Percentiles rank a stretch among this genome's conserved stretches.
phyloP scores from a whole-genome alignment of 257 asterid species.

The Plantago ovata region DNA sequence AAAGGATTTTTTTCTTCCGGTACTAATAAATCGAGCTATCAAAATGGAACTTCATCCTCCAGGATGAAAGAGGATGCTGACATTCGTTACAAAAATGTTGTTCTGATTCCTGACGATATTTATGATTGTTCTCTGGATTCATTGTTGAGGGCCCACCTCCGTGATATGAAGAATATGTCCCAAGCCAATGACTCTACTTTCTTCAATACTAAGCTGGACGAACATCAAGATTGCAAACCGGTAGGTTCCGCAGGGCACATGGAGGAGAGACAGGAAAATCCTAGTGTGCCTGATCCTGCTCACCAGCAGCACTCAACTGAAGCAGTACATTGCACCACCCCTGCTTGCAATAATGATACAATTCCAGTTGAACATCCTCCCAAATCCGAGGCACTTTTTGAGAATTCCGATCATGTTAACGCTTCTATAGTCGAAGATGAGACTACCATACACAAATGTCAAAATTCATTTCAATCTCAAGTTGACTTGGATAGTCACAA shows the following conservation, averaged over 20 bases:
- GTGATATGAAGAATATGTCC: constrained; percentile 9
- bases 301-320: constrained; percentile 12
- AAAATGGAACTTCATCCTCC: constrained; percentile 23
- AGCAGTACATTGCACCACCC: constrained; percentile 14
- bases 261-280: constrained; percentile 15
- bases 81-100: background rate
- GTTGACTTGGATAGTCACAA: background rate
- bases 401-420: constrained; percentile 18
- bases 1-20: constrained; percentile 23
- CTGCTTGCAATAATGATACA: constrained; percentile 14
- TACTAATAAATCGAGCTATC: constrained; percentile 20
- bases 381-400: background rate
- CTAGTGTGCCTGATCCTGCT: constrained; percentile 17
- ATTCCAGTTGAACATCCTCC: constrained; percentile 19
- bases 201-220: constrained; percentile 15
- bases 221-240: constrained; percentile 19
- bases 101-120: background rate
- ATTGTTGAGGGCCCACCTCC: constrained; percentile 8
- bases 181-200: constrained; percentile 21
- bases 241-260: constrained; percentile 24
- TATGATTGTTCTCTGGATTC: constrained; percentile 3
- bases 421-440: constrained; percentile 22
- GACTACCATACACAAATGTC: constrained; percentile 12
- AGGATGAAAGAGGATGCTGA: constrained; percentile 19
- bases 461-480: constrained; percentile 20